Evolutionary conservation across 257 asterid genomes (phyloP), one percentile per base, ranked within the genome.

Genomic region (Solanum phureja): DNA sequence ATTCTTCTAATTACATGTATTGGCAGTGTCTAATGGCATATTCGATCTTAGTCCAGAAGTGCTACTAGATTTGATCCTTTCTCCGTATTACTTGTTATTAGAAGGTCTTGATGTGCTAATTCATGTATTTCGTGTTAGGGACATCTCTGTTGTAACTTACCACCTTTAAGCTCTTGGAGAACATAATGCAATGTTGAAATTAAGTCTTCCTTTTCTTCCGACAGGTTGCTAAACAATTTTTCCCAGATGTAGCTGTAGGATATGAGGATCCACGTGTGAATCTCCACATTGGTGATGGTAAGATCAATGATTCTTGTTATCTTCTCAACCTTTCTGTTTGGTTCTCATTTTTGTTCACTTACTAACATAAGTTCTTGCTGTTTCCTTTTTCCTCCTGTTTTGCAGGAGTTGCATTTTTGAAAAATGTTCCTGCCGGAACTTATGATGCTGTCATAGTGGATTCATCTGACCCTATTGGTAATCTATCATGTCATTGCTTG

Each of bases 391-490:
- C 52, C n/a, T 88, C 79, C 87, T 56, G 81, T 74, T 72, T 29
- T 91, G 83, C 89, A 97, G 99, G 99, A 88, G 99, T 97, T 83
- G 98, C 99, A 72, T 97, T 94, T 91, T 91, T 97, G 87, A 96
- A 97, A 92, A 98, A 94, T 81, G 99, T 92, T 44, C 94, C 97
- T 7, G 96, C 94, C 89, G 99, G 99, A 93, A 96, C 96, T 62
- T 97, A 97, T 66, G 99, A 97, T 88, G 99, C 98, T 40, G 88
- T 97, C 84, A 94, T 97, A 85, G 99, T 97, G 87, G 99, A 97
- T 92, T 97, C 99, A 73, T 97, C 99, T 27, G 99, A 97, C 83
- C 99, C 99, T 21, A 94, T 96, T 24, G 99, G 99, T 97, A 92
- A 87, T 89, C 11, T 72, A 18, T 37, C 52, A 38, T 27, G 29